These are phyloP conservation scores for Leishmania amazonensis DNA, from an alignment of 208 protist genomes.

Conservation along the genomic window DNA sequence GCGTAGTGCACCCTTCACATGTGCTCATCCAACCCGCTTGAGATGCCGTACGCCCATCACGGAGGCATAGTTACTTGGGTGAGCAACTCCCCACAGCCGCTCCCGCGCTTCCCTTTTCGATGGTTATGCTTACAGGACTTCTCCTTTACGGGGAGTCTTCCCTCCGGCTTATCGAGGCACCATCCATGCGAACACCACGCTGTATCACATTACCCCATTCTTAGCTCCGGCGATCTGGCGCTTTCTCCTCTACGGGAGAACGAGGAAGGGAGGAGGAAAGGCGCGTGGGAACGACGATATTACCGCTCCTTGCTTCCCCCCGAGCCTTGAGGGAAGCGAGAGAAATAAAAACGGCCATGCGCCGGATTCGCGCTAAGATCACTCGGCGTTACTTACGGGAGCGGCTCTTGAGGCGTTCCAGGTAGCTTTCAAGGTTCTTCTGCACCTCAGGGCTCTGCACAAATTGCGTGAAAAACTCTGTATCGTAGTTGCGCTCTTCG, in stretches of 20 bases:
- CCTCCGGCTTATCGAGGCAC: background rate
- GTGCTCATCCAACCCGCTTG: no score
- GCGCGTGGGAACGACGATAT: background rate
- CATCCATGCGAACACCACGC: background rate
- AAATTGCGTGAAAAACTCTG: constrained; percentile 74
- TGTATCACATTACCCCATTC: background rate
- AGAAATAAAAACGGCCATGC: background rate
- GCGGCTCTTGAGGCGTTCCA: constrained; percentile 59
- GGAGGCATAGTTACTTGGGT: background rate
- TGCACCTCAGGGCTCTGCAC: constrained; percentile 74
- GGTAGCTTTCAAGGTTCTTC: constrained; percentile 60
- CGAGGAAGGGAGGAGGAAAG: background rate
- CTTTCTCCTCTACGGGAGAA: background rate
- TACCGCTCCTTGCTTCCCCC: background rate
- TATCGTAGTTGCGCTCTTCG: constrained; percentile 83
- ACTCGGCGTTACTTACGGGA: constrained; percentile 41
- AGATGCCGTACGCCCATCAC: background rate
- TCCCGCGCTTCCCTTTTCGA: background rate
- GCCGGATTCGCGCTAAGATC: background rate
- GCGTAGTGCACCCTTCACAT: background rate
- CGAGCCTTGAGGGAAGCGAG: background rate
- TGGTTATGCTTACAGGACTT: background rate
- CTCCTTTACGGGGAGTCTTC: background rate
- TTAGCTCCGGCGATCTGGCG: background rate
- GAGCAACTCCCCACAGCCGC: background rate